Conservation (phyloP, 805 yeast species). For the Yamadazyma olivae region DNA sequence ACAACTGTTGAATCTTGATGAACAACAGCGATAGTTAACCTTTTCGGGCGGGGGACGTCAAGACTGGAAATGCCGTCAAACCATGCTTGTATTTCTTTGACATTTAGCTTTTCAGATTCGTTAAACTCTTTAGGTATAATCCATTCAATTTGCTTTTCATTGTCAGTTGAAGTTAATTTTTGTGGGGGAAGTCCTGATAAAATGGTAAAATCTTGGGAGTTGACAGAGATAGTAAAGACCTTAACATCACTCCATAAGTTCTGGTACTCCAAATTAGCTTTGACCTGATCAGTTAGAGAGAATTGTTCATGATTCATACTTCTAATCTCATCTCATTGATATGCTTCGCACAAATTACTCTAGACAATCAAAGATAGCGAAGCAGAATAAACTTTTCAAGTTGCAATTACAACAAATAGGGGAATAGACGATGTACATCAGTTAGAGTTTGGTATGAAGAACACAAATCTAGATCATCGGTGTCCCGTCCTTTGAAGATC, state of each 20-base stretch:
- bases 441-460: no score
- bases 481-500: no score
- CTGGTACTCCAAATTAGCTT: constrained; percentile 41
- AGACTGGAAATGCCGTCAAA: constrained; percentile 28
- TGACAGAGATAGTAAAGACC: constrained; percentile 8
- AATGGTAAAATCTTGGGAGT: not conserved
- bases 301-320: no score
- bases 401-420: no score
- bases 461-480: no score
- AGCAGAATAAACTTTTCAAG: no score
- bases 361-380: no score
- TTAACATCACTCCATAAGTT: constrained; percentile 42
- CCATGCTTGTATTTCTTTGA: constrained; percentile 36
- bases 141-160: constrained; percentile 27
- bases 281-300: constrained; percentile 4
- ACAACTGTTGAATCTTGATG: constrained; percentile 69
- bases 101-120: constrained; percentile 25
- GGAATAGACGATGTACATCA: no score
- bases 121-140: constrained; percentile 34
- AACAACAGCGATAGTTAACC: constrained; percentile 53
- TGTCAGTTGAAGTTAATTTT: constrained; percentile 2
- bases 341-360: no score
- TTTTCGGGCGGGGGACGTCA: constrained; percentile 28
- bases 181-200: constrained; percentile 6
- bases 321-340: no score